Evolutionary conservation across 2,329 filamentous ascomycete genomes (phyloP), one percentile per base, ranked within the genome.

Genomic region (Simplicillium sp.): DNA sequence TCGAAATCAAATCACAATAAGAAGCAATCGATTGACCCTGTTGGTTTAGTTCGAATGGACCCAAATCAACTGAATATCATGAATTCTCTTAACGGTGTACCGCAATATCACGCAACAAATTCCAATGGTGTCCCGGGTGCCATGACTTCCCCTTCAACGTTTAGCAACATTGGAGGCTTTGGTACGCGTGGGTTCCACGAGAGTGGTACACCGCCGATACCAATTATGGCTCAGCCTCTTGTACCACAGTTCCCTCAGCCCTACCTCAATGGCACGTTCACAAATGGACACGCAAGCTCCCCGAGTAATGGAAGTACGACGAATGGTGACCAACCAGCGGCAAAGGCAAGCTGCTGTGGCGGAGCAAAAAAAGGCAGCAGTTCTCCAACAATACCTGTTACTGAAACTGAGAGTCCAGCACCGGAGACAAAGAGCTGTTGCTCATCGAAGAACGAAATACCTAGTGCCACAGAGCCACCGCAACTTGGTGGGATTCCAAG

Each of bases 41-140:
- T 59, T 3, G 64, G 61, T 9, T 54, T 80, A 13, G 65, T 69
- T 37, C 66, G 73, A 43, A 75, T 77, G 60, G 70, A 77, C 47
- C 59, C 65, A n/a, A 67, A 57, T 47, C 68, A 67, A 44, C 53
- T 75, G 44, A 77, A 75, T 50, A 56, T 76, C 37, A 42, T 71
- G 36, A 55, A 64, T 3, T 52, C 59, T 11, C 58, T 51, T 37
- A 54, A 50, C 34, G 44, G 48, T 33, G 52, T 57, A 17, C 53
- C 51, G 32, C 54, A 49, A 53, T 46, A 33, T 47, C 39, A 42
- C 58, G 50, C 35, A 40, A 42, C 15, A 42, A 47, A 43, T 29
- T 47, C 8, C 43, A 33, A 25, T 9, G 20, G 20, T 6, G 5
- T 25, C 5, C 20, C 5, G 5, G 20, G 20, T 5, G 20, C 20